phyloP scores from a whole-genome alignment of 208 protist genomes.

The Phytomonas serpens region DNA sequence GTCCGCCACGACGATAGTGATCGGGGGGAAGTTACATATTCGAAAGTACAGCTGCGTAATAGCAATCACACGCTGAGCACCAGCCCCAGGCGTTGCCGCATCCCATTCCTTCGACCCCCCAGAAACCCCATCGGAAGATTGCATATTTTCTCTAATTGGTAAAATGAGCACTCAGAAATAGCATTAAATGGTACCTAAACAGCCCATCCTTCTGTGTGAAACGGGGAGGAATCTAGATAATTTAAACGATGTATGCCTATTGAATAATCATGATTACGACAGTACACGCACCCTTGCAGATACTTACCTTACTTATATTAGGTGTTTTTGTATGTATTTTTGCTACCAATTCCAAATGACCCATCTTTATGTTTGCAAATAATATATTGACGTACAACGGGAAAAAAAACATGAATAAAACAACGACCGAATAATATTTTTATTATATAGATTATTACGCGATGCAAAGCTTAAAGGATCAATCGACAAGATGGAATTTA shows the following conservation, averaged over 20 bases:
- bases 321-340: not conserved
- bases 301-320: not conserved
- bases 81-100: constrained; percentile 54
- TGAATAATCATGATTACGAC: not conserved
- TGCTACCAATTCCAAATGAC: not conserved
- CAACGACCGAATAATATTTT: constrained; percentile 1
- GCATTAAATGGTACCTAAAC: not conserved
- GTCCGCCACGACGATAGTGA: constrained; percentile 64
- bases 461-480: not conserved
- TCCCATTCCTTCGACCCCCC: constrained; percentile 27
- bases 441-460: not conserved
- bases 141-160: not conserved
- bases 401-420: constrained; percentile 4
- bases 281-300: not conserved
- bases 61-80: constrained; percentile 51
- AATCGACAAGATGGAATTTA: not conserved
- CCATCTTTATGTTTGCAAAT: not conserved
- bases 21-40: constrained; percentile 38
- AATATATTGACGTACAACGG: not conserved
- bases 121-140: constrained; percentile 9
- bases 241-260: not conserved
- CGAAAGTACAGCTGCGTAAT: constrained; percentile 80
- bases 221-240: not conserved
- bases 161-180: constrained; percentile 5
- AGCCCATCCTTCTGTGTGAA: not conserved